Percentiles rank a stretch among this genome's conserved stretches.
Evolutionary conservation across 2,329 filamentous ascomycete genomes (phyloP).

Genomic region (Dryadomyces quercus-mongolicae): DNA sequence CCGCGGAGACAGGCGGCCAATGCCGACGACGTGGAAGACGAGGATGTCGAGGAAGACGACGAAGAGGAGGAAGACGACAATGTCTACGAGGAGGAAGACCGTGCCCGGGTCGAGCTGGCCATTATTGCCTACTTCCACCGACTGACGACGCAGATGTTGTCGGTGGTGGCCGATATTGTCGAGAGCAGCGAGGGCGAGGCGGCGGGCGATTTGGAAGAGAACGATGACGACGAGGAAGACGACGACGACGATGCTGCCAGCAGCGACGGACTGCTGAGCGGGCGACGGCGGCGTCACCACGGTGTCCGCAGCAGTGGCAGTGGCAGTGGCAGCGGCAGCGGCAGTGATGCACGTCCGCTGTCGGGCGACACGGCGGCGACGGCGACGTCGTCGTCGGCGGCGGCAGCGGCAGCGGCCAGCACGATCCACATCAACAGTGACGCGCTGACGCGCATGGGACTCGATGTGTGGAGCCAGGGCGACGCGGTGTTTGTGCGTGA

Average conservation of each 20-base stretch:
- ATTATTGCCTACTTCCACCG: slow-evolving; percentile 75
- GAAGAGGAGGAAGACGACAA: background rate
- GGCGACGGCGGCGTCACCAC: background rate
- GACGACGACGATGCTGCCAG: slow-evolving; percentile 22
- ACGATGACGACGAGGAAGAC: slow-evolving; percentile 2
- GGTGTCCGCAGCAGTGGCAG: background rate
- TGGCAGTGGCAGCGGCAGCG: background rate
- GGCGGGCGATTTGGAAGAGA: slow-evolving; percentile 5
- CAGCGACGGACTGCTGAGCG: slow-evolving; percentile 1
- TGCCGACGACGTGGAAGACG: background rate
- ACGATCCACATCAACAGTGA: slow-evolving; percentile 47
- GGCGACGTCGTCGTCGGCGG: slow-evolving; percentile 16
- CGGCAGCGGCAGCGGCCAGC: slow-evolving; percentile 16
- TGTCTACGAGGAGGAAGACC: slow-evolving; percentile 25
- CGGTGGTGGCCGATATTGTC: slow-evolving; percentile 49
- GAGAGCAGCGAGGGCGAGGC: slow-evolving; percentile 28
- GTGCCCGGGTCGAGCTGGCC: slow-evolving; percentile 49
- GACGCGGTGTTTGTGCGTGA: slow-evolving; percentile 59
- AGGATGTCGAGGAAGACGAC: background rate
- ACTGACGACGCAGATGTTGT: slow-evolving; percentile 54
- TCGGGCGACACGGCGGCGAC: slow-evolving; percentile 13
- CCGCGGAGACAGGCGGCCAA: slow-evolving; percentile 11
- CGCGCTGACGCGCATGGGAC: slow-evolving; percentile 57
- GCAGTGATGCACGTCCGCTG: background rate
- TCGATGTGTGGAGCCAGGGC: slow-evolving; percentile 63